phyloP scores from a whole-genome alignment of 2,329 filamentous ascomycete genomes.

The Ciborinia camelliae region DNA sequence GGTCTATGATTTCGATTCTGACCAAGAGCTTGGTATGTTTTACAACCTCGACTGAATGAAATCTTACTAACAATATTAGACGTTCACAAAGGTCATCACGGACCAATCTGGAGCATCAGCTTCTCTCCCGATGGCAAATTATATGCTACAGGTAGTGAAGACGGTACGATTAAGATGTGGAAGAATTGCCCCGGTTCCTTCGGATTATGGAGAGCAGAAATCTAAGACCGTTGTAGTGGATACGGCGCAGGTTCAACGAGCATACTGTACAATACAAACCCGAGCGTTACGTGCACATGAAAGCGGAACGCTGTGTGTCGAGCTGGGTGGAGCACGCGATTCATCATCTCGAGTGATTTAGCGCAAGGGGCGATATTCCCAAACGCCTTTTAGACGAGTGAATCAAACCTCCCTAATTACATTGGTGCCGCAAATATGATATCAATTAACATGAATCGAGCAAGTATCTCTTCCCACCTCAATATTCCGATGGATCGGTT shows the following conservation, averaged over 20 bases:
- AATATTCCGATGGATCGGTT: no score
- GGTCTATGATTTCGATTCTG: conserved; percentile 84
- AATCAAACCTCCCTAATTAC: neutral
- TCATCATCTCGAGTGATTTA: neutral
- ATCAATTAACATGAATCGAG: neutral
- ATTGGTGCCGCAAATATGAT: neutral
- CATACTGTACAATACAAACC: neutral
- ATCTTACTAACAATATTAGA: conserved; percentile 49
- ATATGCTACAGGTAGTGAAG: conserved; percentile 94
- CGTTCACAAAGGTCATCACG: conserved; percentile 94
- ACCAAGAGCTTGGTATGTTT: conserved; percentile 67
- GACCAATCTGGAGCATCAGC: conserved; percentile 91
- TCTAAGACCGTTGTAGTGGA: neutral
- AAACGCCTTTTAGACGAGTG: neutral
- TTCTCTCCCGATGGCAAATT: conserved; percentile 95
- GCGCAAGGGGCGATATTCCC: neutral
- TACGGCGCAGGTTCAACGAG: neutral
- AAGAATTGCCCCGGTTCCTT: conserved; percentile 66
- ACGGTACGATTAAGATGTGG: conserved; percentile 94
- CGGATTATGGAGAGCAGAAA: conserved; percentile 50
- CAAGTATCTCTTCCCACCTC: no score
- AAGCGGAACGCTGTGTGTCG: neutral
- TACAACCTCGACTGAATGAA: neutral
- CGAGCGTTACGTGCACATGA: neutral
- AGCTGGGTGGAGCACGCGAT: neutral